Evolutionary conservation across 371 early-diverging fungal species (phyloP), one percentile per base, ranked within the genome.

Genomic region (Mucor velutinosus): DNA sequence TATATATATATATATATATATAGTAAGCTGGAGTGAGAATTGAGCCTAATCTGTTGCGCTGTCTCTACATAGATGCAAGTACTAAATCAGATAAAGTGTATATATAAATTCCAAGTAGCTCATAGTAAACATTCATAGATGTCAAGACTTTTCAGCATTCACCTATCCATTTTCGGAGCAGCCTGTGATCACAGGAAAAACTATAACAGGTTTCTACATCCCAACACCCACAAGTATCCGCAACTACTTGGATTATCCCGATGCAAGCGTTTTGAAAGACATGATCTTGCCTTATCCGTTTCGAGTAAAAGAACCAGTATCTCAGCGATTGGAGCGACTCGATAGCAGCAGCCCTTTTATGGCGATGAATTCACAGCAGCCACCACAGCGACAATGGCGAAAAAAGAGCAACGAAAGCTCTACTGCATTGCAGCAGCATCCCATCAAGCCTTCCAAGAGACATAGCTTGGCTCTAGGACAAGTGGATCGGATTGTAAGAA

Each of bases 241-340:
- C 8, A 62, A 62, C 0, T 67, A 62, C 19, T 7, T 67, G 5
- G 58, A 67, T n/a, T 43, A 4, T 30, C 67, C 67, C 0, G 62
- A 67, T 3, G 47, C 57, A 8, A 3, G 3, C 17, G 43, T 67
- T 6, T 25, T 67, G 1, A 45, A 45, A 27, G 17, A 33, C 33
- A 61, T 67, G 56, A n/a, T n/a, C 0, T 17, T 67, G 5, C 67
- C 67, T 4, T 67, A 67, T 33, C 67, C 67, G 14, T 56, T 62
- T 19, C 39, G 67, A 10, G 23, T 23, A n/a, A 56, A 45, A n/a
- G 67, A 67, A 10, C 62, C 67, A 17, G 23, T 35, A 5, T 47
- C 57, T 17, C 35, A 33, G 14, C 33, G 62, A 15, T 15, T 62
- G 30, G 67, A 57, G 14, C 53, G 66, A n/a, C 8, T 29, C 6